Evolutionary conservation across 2,329 filamentous ascomycete species (phyloP).

Genomic region (Colletotrichum godetiae): DNA sequence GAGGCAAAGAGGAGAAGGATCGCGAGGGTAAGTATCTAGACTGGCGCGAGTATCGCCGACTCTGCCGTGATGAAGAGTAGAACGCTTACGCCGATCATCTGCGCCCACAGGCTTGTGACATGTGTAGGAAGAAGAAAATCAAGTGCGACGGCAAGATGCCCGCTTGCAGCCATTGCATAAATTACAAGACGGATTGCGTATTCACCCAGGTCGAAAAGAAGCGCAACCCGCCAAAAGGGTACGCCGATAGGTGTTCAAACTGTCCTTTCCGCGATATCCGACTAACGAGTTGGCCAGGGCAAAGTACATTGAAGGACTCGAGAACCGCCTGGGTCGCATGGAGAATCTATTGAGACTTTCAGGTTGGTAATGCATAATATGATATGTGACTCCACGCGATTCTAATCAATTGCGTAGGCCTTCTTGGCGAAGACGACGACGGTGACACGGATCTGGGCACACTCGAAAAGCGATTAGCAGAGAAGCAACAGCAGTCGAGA

Average conservation of each 20-base stretch:
- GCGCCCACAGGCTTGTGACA: slow-evolving; percentile 82
- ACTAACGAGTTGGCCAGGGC: slow-evolving; percentile 65
- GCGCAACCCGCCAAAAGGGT: slow-evolving; percentile 96
- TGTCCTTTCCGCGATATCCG: not conserved
- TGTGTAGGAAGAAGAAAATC: slow-evolving; percentile 97
- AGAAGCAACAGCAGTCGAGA: slow-evolving; percentile 65
- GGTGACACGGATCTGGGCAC: slow-evolving; percentile 89
- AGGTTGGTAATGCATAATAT: slow-evolving; percentile 55
- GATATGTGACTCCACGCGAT: not conserved
- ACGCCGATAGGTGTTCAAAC: slow-evolving; percentile 44
- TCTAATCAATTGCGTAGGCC: slow-evolving; percentile 58
- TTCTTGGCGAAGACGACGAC: slow-evolving; percentile 86
- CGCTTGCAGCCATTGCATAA: slow-evolving; percentile 93
- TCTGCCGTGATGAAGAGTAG: not conserved
- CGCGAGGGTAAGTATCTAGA: slow-evolving; percentile 71
- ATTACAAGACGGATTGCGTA: slow-evolving; percentile 97
- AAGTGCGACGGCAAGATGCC: slow-evolving; percentile 98
- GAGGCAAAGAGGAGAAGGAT: slow-evolving; percentile 92
- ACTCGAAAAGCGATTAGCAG: slow-evolving; percentile 79
- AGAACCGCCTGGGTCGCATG: slow-evolving; percentile 96
- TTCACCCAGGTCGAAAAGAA: slow-evolving; percentile 99
- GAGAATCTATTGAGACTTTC: slow-evolving; percentile 90
- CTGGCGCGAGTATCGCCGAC: not conserved
- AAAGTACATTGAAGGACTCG: slow-evolving; percentile 97
- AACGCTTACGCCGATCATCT: slow-evolving; percentile 28